Base-by-base conservation (phyloP, 441 rosid genomes). In the Gossypium trilobum region DNA sequence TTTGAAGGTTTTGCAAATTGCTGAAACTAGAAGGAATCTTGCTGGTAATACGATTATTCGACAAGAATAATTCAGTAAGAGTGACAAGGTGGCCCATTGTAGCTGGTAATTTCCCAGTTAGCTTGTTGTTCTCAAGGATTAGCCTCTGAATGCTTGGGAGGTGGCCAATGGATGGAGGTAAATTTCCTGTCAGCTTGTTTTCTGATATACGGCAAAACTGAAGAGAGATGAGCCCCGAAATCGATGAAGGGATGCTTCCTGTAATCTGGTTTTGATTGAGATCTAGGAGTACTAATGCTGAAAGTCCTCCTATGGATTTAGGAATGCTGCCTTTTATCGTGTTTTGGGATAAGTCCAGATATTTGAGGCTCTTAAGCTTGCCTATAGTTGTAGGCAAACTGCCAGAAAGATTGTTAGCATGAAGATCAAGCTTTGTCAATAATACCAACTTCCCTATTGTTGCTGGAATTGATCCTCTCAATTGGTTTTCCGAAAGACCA, bases 21-120 rank as follows among this genome's bases (percentile, higher is more conserved):
- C 85, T 84, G 11, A 86, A 81, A 76, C 87, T 81, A n/a, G 85
- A 60, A 2, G 90, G 90, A 50, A 88, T 83, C 46, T 70, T 78
- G 31, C 88, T 88, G 27, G 76, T 29, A 1, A 88, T 80, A 22
- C 36, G 23, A 75, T 86, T 88, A 74, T 79, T 84, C 4, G 88
- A 83, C 75, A 86, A 74, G 78, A 72, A 83, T 20, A 88, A 50
- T 6, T 83, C 90, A 25, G 90, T 81, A 16, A 85, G 89, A 52
- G 77, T 73, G 2, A 70, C 65, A 8, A 88, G 81, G 27, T 68
- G 72, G 23, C 89, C 92, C 7, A 86, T 74, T 9, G 85, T 69
- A 27, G 76, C 55, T 3, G 89, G 92, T 29, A 82, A 19, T 20
- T 79, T 75, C 14, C 91, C 91, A 1, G 80, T 55, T 14, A 87